Evolutionary conservation across 257 asterid species (phyloP).

Genomic region (Rauvolfia tetraphylla): DNA sequence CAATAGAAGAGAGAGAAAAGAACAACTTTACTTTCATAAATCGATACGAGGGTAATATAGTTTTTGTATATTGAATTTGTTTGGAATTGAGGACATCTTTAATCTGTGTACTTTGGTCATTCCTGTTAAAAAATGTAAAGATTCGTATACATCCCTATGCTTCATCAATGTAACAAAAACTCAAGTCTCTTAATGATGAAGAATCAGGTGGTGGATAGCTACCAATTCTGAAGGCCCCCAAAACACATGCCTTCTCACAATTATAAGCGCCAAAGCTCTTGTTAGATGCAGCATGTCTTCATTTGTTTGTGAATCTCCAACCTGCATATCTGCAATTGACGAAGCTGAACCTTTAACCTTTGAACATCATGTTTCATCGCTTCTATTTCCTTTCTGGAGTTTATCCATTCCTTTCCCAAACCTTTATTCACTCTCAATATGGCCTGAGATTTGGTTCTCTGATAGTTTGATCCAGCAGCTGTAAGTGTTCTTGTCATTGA

Average conservation of each 20-base stretch:
- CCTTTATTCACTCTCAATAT: constrained; percentile 14
- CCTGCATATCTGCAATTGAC: constrained; percentile 19
- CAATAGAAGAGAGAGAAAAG: too few species aligned
- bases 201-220: neutral
- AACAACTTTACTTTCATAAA: too few species aligned
- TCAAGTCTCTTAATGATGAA: neutral
- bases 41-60: too few species aligned
- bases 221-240: neutral
- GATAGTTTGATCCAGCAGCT: constrained; percentile 24
- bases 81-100: too few species aligned
- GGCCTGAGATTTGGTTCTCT: constrained; percentile 19
- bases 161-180: neutral
- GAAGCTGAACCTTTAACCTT: constrained; percentile 26
- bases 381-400: constrained; percentile 18
- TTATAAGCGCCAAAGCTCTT: neutral
- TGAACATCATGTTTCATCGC: constrained; percentile 23
- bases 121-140: too few species aligned
- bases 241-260: too few species aligned
- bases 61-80: too few species aligned
- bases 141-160: too few species aligned
- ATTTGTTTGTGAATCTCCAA: constrained; percentile 20
- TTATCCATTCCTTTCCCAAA: constrained; percentile 13
- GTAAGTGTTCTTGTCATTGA: constrained; percentile 22
- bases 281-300: constrained; percentile 8
- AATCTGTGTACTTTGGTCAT: too few species aligned